Percentiles rank a stretch among this genome's conserved stretches.
Conservation (phyloP, 768 basidiomycete genomes). For the Austroboletus eburneus region DNA sequence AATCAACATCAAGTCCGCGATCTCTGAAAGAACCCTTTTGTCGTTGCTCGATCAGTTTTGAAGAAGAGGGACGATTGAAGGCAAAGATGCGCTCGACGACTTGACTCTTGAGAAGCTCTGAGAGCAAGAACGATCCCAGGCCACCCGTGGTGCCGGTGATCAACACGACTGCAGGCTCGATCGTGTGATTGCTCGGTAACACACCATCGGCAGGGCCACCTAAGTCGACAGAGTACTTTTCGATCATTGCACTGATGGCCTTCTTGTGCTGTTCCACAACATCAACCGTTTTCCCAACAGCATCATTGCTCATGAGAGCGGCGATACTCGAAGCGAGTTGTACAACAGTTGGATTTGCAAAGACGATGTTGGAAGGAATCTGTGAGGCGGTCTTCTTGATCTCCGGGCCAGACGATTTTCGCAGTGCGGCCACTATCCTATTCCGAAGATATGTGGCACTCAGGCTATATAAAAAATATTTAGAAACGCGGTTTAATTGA, state of each 20-base stretch:
- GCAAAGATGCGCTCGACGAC: constrained; percentile 31
- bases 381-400: constrained; percentile 15
- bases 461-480: constrained; percentile 10
- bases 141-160: constrained; percentile 44
- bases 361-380: constrained; percentile 31
- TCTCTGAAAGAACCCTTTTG: constrained; percentile 35
- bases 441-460: constrained; percentile 25
- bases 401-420: constrained; percentile 23
- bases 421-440: constrained; percentile 15
- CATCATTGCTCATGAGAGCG: constrained; percentile 1
- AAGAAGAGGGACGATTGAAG: constrained; percentile 27
- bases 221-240: constrained; percentile 32
- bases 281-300: neutral
- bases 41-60: constrained; percentile 16
- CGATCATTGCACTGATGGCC: constrained; percentile 35
- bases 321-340: constrained; percentile 5
- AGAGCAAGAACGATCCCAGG: constrained; percentile 38
- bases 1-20: constrained; percentile 28
- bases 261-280: constrained; percentile 1
- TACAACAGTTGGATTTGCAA: constrained; percentile 36
- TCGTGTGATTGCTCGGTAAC: constrained; percentile 1
- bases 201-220: constrained; percentile 8
- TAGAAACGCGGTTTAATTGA: neutral
- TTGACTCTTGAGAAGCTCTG: constrained; percentile 24
- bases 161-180: constrained; percentile 7